phyloP scores from a whole-genome alignment of 2,329 filamentous ascomycete genomes.

The Amauroascus niger region DNA sequence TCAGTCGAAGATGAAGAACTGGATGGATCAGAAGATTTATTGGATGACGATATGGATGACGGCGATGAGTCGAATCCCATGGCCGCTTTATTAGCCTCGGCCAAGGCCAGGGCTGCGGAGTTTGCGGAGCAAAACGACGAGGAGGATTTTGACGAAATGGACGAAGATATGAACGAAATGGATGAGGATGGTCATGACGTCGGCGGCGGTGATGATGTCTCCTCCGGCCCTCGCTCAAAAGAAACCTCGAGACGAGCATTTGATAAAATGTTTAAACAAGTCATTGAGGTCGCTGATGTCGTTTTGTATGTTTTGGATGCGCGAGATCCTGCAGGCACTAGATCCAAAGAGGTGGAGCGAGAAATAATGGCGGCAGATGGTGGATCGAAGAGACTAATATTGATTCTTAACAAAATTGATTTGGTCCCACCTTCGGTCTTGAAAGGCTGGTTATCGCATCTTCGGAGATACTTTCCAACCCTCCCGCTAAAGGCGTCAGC shows the following conservation, averaged over 20 bases:
- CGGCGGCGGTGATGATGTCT: conserved; percentile 39
- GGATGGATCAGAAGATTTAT: conserved; percentile 37
- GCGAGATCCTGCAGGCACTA: conserved; percentile 79
- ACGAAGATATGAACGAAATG: conserved; percentile 39
- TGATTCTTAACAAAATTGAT: conserved; percentile 93
- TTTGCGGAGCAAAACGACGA: conserved; percentile 59
- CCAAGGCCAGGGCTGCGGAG: conserved; percentile 63
- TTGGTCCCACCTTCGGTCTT: conserved; percentile 73
- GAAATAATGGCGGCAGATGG: conserved; percentile 80
- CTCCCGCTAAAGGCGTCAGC: conserved; percentile 77
- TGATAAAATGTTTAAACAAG: conserved; percentile 92
- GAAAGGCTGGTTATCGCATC: conserved; percentile 72
- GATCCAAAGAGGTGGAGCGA: conserved; percentile 82
- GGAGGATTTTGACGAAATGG: conserved; percentile 46
- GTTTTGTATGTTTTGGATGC: conserved; percentile 89
- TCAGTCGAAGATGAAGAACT: conserved; percentile 28
- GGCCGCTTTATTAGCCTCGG: conserved; percentile 81
- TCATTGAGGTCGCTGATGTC: conserved; percentile 80
- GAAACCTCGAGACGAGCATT: conserved; percentile 74
- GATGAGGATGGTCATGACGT: conserved; percentile 43
- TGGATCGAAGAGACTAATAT: conserved; percentile 76
- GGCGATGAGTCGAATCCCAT: conserved; percentile 73
- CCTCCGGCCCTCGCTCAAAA: conserved; percentile 26
- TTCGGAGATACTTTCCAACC: conserved; percentile 84
- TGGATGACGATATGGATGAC: conserved; percentile 45